A percentile compares a stretch with the other conserved stretches of the same genome.
Conservation (phyloP, 2,329 filamentous ascomycete species). For the Fusarium liriodendri region DNA sequence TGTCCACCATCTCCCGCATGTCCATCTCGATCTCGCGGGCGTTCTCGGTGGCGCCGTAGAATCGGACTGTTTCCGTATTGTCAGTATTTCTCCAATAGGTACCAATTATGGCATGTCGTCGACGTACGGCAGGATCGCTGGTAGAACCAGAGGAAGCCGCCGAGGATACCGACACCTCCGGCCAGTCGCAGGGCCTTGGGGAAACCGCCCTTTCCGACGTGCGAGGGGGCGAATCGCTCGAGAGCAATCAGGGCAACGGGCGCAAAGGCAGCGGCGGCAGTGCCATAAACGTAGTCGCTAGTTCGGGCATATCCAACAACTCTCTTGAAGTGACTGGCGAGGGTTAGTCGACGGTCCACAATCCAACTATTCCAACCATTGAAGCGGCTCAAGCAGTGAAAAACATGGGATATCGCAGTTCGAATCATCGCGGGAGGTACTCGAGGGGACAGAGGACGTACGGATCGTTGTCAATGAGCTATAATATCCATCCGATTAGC, state of each 20-base stretch:
- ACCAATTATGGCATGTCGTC: neutral
- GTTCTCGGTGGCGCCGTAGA: constrained; percentile 96
- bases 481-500: constrained; percentile 49
- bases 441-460: constrained; percentile 58
- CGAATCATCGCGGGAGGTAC: constrained; percentile 3
- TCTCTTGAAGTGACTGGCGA: constrained; percentile 84
- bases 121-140: constrained; percentile 82
- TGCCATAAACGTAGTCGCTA: constrained; percentile 83
- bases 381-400: neutral
- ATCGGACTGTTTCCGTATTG: constrained; percentile 73
- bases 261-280: constrained; percentile 74
- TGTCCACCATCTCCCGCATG: constrained; percentile 97
- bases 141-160: constrained; percentile 88
- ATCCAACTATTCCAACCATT: neutral
- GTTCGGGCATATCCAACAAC: constrained; percentile 88
- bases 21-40: constrained; percentile 92
- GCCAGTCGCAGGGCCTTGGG: constrained; percentile 84
- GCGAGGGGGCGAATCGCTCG: constrained; percentile 87
- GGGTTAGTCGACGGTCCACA: constrained; percentile 42
- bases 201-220: constrained; percentile 85
- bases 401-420: neutral
- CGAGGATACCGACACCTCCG: constrained; percentile 76
- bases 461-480: constrained; percentile 99
- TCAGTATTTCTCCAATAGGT: neutral
- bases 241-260: constrained; percentile 81